Evolutionary conservation across 73 alveolate genomes (phyloP).

Genomic region (Blepharisma japonicum): DNA sequence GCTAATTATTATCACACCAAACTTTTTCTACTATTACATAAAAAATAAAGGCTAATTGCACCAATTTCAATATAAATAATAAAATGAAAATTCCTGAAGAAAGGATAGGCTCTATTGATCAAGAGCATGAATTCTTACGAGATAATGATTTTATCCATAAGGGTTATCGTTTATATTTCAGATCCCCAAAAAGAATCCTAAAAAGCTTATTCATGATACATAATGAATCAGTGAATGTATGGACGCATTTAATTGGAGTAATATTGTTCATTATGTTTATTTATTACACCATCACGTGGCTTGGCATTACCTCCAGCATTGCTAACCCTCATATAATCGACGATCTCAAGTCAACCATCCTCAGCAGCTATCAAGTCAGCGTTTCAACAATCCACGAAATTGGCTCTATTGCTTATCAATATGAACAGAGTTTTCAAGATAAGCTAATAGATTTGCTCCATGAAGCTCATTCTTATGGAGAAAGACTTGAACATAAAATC

Average conservation of each 20-base stretch:
- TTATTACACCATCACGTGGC: no score
- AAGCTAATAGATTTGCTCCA: background rate
- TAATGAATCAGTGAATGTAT: constrained; percentile 77
- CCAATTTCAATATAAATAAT: no score
- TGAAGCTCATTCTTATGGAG: background rate
- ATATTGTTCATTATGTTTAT: no score
- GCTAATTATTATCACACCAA: no score
- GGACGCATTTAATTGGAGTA: constrained; percentile 77
- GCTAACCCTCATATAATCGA: background rate
- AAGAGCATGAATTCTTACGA: constrained; percentile 16
- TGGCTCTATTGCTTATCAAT: background rate
- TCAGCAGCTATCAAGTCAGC: constrained; percentile 19
- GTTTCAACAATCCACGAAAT: background rate
- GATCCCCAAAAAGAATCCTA: constrained; percentile 45
- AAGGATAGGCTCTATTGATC: constrained; percentile 19
- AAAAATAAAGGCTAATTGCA: no score
- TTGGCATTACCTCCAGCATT: background rate
- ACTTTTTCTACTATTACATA: no score
- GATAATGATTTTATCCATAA: constrained; percentile 76
- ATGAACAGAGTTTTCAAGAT: background rate
- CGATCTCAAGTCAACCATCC: background rate
- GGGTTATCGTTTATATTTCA: constrained; percentile 77
- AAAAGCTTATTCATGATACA: constrained; percentile 63
- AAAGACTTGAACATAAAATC: background rate
- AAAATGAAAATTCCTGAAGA: background rate